phyloP scores from a whole-genome alignment of 2,329 filamentous ascomycete genomes.

The Colletotrichum nymphaeae region DNA sequence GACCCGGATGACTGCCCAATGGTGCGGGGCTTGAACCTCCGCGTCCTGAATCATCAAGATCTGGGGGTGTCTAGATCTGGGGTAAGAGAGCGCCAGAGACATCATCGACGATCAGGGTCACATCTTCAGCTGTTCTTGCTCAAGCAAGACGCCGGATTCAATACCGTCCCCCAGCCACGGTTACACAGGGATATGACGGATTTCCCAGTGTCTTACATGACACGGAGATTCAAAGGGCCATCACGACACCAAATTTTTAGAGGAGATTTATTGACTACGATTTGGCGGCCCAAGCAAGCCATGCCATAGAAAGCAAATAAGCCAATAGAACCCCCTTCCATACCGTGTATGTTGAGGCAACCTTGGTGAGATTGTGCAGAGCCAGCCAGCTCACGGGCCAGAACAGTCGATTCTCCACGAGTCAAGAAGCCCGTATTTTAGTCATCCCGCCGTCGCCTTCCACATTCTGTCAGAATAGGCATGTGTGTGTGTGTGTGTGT shows the following conservation, averaged over 20 bases:
- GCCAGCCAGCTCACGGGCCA: not conserved
- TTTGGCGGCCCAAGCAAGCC: too few species aligned
- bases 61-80: too few species aligned
- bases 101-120: not conserved
- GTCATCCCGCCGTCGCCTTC: not conserved
- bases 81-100: too few species aligned
- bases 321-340: too few species aligned
- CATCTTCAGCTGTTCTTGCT: not conserved
- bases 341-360: not conserved
- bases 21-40: too few species aligned
- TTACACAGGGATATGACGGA: not conserved
- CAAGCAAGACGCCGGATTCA: not conserved
- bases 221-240: too few species aligned
- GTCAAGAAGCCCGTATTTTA: not conserved
- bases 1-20: too few species aligned
- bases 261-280: too few species aligned
- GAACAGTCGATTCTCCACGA: not conserved
- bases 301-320: too few species aligned
- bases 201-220: not conserved
- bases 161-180: not conserved
- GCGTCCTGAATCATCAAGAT: too few species aligned
- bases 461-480: not conserved
- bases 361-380: not conserved
- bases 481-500: too few species aligned
- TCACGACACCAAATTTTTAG: too few species aligned